Conservation (phyloP, 352 stramenopile species). For the Pythium plurisporium region DNA sequence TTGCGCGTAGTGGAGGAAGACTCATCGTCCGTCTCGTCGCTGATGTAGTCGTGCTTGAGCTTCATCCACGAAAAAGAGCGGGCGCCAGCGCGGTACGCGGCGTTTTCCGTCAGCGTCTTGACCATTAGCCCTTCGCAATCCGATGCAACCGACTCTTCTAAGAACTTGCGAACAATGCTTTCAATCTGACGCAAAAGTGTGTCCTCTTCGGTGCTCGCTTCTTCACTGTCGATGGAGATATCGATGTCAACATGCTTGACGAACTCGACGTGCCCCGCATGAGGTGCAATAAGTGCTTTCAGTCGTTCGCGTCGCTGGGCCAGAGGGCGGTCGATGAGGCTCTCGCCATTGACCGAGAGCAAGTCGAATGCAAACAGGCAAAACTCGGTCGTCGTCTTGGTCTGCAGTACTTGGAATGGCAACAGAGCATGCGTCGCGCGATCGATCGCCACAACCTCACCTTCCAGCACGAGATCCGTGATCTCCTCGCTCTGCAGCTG, state of each 20-base stretch:
- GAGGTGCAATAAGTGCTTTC: constrained; percentile 28
- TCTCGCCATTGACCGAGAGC: constrained; percentile 44
- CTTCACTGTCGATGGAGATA: background rate
- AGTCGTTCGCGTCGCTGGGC: constrained; percentile 46
- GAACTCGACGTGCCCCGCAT: constrained; percentile 51
- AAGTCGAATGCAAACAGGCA: constrained; percentile 80
- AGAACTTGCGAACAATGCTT: constrained; percentile 26
- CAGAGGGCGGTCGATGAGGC: constrained; percentile 27
- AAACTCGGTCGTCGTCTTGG: constrained; percentile 64
- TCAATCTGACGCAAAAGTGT: constrained; percentile 6
- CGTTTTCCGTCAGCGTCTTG: constrained; percentile 46
- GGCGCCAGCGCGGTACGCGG: constrained; percentile 58
- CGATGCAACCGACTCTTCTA: constrained; percentile 46
- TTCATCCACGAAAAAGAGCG: constrained; percentile 86
- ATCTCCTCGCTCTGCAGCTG: constrained; percentile 24
- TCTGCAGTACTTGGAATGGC: constrained; percentile 78
- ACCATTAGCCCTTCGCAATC: constrained; percentile 82
- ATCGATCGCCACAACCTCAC: constrained; percentile 73
- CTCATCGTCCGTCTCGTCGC: constrained; percentile 21
- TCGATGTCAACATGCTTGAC: constrained; percentile 53
- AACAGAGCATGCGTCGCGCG: constrained; percentile 39
- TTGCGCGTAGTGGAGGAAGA: no score
- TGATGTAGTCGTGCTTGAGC: constrained; percentile 77
- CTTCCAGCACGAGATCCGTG: constrained; percentile 58
- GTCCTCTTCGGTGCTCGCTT: no score